Evolutionary conservation across 2,329 filamentous ascomycete genomes (phyloP), one percentile per base, ranked within the genome.

Genomic region (Ophiostoma fasciatum): DNA sequence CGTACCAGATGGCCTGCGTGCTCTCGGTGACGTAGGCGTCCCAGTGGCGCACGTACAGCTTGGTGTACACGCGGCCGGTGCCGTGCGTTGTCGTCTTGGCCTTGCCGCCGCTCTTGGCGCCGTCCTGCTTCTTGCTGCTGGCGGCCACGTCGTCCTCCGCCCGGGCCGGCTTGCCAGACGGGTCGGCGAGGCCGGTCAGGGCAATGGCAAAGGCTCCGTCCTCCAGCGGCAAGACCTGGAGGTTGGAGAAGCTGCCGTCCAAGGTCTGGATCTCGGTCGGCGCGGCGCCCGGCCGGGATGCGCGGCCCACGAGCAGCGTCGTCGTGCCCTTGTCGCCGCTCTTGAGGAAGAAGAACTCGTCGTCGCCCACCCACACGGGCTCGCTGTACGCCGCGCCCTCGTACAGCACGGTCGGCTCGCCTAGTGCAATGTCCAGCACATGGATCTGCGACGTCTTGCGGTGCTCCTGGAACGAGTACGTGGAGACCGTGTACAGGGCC

Each of bases 11-110:
- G 3, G 78, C 69, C 48, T 76, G 78, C 42, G 68, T 73, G 48
- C 82, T 76, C 31, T 75, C 68, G 1, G 69, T 74, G 19, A 75
- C 62, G 58, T 78, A 92, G n/a, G 67, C 56, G 51, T 92, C 82
- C 83, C 83, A 92, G 49, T 92, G 82, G 12, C 83, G 71, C 20
- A 82, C 80, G 49, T 82, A 90, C 19, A 87, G 69, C 32, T 69
- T 72, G 15, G 72, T 73, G 54, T 90, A 90, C 17, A 84, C 67
- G 47, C 71, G 76, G 20, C 73, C 83, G 4, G 72, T 70, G 15
- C 77, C 77, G 18, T 64, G 57, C 3, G 69, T 61, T 49, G 69
- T 61, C 49, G 75, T 72, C 43, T 69, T 59, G 26, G 70, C 26
- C 20, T 45, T 40, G 7, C n/a, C n/a, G n/a, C n/a, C n/a, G n/a